Base-by-base conservation (phyloP, 2,329 filamentous ascomycete species). In the Thielaviopsis ethacetica region DNA sequence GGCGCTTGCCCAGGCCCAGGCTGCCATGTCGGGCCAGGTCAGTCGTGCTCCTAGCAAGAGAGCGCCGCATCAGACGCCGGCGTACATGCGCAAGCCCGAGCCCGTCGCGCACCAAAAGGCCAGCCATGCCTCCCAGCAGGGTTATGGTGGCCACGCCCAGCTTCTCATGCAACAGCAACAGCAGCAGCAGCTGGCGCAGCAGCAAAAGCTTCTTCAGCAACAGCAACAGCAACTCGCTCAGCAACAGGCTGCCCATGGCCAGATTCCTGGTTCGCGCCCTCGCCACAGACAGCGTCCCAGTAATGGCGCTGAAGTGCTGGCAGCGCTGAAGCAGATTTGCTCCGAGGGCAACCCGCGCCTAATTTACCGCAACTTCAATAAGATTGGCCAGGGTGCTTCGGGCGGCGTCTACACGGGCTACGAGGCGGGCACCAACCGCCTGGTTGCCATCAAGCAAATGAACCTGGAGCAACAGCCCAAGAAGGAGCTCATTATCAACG, bases 391-490 rank as follows among this genome's bases (percentile, higher is more conserved):
- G 71, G 93, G 93, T 70, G 93, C 93, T 44, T 97, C 91, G 9
- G 93, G 93, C 65, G 93, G 93, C 62, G 93, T 98, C 1, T 98
- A 84, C 68, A 95, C 89, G 0, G 93, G 91, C 3, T 88, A 91
- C 68, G 88, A 96, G 70, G 79, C 83, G 63, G 85, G 82, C 59
- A 86, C 83, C 47, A 95, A 95, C 71, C 83, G 86, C 63, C 83
- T 94, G 65, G 93, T 98, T 44, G 93, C 93, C 50, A 97, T 98
- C 73, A 98, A 98, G 75, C 93, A 98, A 75, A 98, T 98, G 93
- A 97, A 97, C 65, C 75, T 98, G 59, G 93, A 97, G 71, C 87
- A 97, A 72, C 93, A 98, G 67, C 93, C 93, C 2, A 97, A 97
- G 80, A 98, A 98, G 72, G 93, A 98, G 66, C 76, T 97, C 54